Conservation (phyloP, 352 stramenopile genomes). For the Globisporangium echinulatum region DNA sequence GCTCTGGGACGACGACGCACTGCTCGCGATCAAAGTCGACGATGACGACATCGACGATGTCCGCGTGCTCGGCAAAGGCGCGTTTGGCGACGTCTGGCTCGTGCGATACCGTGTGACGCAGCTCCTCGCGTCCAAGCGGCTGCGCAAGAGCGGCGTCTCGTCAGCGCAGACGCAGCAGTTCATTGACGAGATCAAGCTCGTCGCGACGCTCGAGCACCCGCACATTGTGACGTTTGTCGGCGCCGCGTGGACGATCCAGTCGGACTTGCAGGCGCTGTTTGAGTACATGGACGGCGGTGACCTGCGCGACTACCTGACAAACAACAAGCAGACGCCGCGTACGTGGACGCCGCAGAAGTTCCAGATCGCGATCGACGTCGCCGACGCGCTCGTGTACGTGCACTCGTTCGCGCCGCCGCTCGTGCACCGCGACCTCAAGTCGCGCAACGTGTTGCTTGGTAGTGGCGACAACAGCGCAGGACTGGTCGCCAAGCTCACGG, state of each 20-base stretch:
- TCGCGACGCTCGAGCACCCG: neutral
- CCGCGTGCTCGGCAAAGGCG: neutral
- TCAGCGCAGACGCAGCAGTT: slow-evolving; percentile 28
- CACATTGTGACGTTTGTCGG: slow-evolving; percentile 41
- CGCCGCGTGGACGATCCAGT: slow-evolving; percentile 44
- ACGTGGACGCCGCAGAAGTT: too few relatives aligned
- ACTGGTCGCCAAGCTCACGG: slow-evolving; percentile 41
- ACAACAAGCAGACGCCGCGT: neutral
- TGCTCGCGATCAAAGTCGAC: slow-evolving; percentile 38
- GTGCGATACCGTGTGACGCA: neutral
- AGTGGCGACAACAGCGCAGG: too few relatives aligned
- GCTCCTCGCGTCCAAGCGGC: slow-evolving; percentile 1
- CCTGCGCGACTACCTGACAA: too few relatives aligned
- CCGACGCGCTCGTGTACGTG: slow-evolving; percentile 10
- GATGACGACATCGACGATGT: slow-evolving; percentile 40
- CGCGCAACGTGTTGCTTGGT: neutral
- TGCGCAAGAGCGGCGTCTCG: neutral
- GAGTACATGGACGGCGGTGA: neutral
- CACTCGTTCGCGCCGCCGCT: slow-evolving; percentile 16
- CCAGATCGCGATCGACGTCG: slow-evolving; percentile 20
- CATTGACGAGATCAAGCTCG: slow-evolving; percentile 13
- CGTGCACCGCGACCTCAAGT: neutral
- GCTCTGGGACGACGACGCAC: slow-evolving; percentile 32
- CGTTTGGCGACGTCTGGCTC: neutral
- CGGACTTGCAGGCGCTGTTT: slow-evolving; percentile 38